Percentiles rank a stretch among this genome's conserved stretches.
phyloP scores from a whole-genome alignment of 2,329 filamentous ascomycete species.

The Aureobasidium musti region DNA sequence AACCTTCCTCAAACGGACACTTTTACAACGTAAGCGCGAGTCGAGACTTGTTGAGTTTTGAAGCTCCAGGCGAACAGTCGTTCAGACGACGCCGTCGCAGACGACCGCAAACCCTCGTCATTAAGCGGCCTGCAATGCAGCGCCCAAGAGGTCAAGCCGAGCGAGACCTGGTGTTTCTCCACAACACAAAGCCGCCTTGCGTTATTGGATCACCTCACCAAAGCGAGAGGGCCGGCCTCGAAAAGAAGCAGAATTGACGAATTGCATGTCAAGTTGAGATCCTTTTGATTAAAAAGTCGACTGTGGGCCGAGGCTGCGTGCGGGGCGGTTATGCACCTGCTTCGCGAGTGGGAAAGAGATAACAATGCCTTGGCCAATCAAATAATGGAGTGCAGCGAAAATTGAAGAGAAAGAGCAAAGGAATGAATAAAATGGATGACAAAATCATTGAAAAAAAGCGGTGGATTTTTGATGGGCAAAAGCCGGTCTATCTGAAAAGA shows the following conservation, averaged over 20 bases:
- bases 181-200: conserved; percentile 19
- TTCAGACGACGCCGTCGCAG: conserved; percentile 23
- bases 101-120: conserved; percentile 23
- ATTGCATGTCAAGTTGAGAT: conserved; percentile 4
- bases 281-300: conserved; percentile 24
- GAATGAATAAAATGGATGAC: neutral
- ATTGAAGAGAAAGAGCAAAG: neutral
- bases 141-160: conserved; percentile 5
- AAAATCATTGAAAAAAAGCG: neutral
- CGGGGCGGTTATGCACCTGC: conserved; percentile 25
- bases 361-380: conserved; percentile 23
- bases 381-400: conserved; percentile 12
- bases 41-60: neutral
- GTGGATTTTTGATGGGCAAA: conserved; percentile 17
- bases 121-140: conserved; percentile 20
- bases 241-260: conserved; percentile 17
- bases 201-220: conserved; percentile 20
- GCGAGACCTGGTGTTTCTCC: conserved; percentile 20
- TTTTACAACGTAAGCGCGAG: conserved; percentile 10
- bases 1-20: conserved; percentile 24
- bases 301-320: conserved; percentile 23
- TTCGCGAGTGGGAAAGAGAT: conserved; percentile 14
- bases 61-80: conserved; percentile 18
- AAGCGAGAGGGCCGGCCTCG: neutral
- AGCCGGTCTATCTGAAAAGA: conserved; percentile 25